phyloP scores from a whole-genome alignment of 495 filamentous ascomycete species.

The Xylaria flabelliformis region DNA sequence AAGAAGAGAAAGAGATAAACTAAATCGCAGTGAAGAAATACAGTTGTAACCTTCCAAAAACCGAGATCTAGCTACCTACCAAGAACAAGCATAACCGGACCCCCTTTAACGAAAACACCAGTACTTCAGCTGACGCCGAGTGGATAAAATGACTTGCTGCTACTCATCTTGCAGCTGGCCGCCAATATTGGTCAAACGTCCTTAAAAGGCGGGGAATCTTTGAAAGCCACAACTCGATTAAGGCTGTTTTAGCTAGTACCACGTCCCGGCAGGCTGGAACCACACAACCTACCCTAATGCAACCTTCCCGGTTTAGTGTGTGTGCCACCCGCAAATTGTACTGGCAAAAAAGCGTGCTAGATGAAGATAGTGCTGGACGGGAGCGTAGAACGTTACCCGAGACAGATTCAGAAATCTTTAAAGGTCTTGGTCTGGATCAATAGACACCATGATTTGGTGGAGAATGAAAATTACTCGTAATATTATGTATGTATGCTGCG shows the following conservation, averaged over 20 bases:
- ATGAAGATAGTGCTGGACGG: constrained; percentile 10
- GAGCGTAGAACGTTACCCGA: constrained; percentile 5
- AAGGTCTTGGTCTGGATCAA: not conserved
- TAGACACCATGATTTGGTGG: not conserved
- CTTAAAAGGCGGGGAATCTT: constrained; percentile 6
- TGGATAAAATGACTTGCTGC: constrained; percentile 1
- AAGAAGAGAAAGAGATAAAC: not conserved
- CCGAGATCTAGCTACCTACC: too few species aligned
- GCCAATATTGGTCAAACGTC: not conserved
- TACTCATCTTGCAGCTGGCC: constrained; percentile 11
- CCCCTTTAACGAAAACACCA: not conserved
- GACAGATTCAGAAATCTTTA: constrained; percentile 3
- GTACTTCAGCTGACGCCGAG: constrained; percentile 13
- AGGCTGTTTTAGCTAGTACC: not conserved
- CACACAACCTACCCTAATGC: constrained; percentile 24
- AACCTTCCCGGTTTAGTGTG: constrained; percentile 17
- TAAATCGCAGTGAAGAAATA: not conserved
- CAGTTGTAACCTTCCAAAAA: too few species aligned
- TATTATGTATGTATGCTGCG: not conserved
- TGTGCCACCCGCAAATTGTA: constrained; percentile 2
- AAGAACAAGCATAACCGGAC: not conserved
- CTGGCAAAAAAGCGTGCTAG: constrained; percentile 7
- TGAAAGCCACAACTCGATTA: constrained; percentile 13
- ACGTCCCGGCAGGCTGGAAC: constrained; percentile 27
- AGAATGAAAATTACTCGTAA: not conserved